A percentile compares a stretch with the other conserved stretches of the same genome.
Conservation (phyloP, 805 yeast species). For the Metahyphopichia silvanorum region DNA sequence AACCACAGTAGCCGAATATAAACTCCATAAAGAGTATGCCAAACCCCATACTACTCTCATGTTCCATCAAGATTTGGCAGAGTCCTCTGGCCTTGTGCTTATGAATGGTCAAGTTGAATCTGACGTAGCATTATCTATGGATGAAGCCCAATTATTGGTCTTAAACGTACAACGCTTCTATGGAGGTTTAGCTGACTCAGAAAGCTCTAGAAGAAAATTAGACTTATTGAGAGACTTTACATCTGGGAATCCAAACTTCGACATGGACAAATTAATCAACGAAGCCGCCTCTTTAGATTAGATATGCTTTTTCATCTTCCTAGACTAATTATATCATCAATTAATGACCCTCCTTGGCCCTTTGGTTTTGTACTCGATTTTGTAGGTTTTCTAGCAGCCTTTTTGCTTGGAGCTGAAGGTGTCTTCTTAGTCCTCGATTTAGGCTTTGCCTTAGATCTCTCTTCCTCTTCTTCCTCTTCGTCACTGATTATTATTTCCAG, state of each 20-base stretch:
- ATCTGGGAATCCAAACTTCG: slow-evolving; percentile 61
- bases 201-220: slow-evolving; percentile 44
- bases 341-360: slow-evolving; percentile 3
- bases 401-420: slow-evolving; percentile 2
- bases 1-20: slow-evolving; percentile 88
- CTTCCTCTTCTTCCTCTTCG: slow-evolving; percentile 4
- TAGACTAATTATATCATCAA: slow-evolving; percentile 12
- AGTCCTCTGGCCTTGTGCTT: slow-evolving; percentile 60
- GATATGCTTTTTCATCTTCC: slow-evolving; percentile 3
- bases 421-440: neutral
- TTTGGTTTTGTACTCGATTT: slow-evolving; percentile 1
- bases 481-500: neutral
- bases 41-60: slow-evolving; percentile 90
- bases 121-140: slow-evolving; percentile 62
- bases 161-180: slow-evolving; percentile 79
- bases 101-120: slow-evolving; percentile 85
- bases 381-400: slow-evolving; percentile 2
- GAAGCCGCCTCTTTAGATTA: slow-evolving; percentile 72
- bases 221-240: slow-evolving; percentile 67
- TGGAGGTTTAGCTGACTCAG: slow-evolving; percentile 57
- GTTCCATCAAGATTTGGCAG: slow-evolving; percentile 75
- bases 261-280: slow-evolving; percentile 61
- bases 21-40: slow-evolving; percentile 86
- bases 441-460: neutral
- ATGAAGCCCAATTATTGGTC: slow-evolving; percentile 75